phyloP scores from a whole-genome alignment of 805 yeast species.

The Debaryomyces maramus region DNA sequence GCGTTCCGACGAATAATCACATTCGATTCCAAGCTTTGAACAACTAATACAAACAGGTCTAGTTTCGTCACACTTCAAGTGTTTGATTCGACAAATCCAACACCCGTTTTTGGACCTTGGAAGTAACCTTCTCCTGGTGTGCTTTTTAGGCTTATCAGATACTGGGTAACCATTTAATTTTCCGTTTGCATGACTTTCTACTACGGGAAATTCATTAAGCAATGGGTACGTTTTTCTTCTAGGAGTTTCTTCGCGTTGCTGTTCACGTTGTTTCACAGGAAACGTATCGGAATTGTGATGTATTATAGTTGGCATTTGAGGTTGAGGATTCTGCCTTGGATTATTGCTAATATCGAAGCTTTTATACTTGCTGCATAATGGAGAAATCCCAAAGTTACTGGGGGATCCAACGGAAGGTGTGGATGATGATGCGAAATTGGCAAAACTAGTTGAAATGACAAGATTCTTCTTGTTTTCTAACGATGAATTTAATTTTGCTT shows the following conservation, averaged over 20 bases:
- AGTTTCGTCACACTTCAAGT: constrained; percentile 43
- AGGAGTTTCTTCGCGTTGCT: constrained; percentile 13
- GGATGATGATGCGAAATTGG: background rate
- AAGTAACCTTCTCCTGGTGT: constrained; percentile 39
- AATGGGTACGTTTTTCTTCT: constrained; percentile 17
- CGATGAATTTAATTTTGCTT: background rate
- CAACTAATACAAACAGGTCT: constrained; percentile 41
- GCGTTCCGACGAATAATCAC: constrained; percentile 40
- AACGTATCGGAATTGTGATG: background rate
- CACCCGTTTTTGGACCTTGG: constrained; percentile 46
- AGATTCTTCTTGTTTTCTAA: constrained; percentile 1
- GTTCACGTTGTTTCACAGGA: constrained; percentile 5
- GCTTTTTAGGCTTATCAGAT: constrained; percentile 27
- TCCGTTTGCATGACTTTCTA: background rate
- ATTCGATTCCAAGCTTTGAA: constrained; percentile 38
- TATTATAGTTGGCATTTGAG: background rate
- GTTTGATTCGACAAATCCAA: constrained; percentile 48
- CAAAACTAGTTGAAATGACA: background rate
- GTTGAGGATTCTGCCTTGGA: constrained; percentile 2
- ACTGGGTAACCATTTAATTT: background rate
- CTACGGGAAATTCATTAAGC: constrained; percentile 9
- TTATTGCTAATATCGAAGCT: constrained; percentile 16
- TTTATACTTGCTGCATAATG: constrained; percentile 20
- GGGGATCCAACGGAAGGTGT: constrained; percentile 4
- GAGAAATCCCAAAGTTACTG: constrained; percentile 17